A percentile compares a stretch with the other conserved stretches of the same genome.
Conservation (phyloP, 345 rosid genomes). For the Toxicodendron radicans region DNA sequence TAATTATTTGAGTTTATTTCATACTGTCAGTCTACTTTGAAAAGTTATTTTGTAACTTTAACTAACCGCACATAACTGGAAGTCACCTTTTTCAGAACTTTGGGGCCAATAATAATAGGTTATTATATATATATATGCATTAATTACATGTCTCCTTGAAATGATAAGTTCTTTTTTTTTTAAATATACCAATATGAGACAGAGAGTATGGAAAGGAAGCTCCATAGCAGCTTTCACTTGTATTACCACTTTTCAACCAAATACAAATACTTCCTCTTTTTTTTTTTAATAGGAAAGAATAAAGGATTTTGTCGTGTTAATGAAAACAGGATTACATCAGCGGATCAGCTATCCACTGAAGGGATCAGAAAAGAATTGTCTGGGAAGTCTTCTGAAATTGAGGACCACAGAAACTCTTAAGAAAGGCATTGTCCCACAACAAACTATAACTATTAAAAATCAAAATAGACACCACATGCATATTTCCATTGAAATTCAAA, state of each 20-base stretch:
- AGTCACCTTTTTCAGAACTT: neutral
- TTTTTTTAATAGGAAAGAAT: too few species aligned
- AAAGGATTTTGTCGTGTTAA: too few species aligned
- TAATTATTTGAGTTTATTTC: neutral
- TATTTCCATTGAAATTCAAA: neutral
- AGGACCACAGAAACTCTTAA: neutral
- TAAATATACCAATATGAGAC: neutral
- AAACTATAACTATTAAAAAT: too few species aligned
- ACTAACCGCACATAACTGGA: neutral
- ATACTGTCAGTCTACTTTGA: neutral
- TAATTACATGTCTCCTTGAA: neutral
- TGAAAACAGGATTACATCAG: too few species aligned
- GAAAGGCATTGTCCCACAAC: too few species aligned
- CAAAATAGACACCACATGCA: neutral
- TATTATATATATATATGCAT: neutral
- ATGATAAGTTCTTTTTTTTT: neutral
- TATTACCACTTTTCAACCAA: too few species aligned
- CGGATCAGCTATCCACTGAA: too few species aligned
- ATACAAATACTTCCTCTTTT: too few species aligned
- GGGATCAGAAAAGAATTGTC: too few species aligned
- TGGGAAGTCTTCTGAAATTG: too few species aligned
- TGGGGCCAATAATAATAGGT: neutral
- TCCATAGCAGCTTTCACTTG: neutral
- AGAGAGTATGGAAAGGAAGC: neutral
- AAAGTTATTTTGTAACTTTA: neutral